Conservation (phyloP, 2,329 filamentous ascomycete species). For the Cordyceps tenuipes region DNA sequence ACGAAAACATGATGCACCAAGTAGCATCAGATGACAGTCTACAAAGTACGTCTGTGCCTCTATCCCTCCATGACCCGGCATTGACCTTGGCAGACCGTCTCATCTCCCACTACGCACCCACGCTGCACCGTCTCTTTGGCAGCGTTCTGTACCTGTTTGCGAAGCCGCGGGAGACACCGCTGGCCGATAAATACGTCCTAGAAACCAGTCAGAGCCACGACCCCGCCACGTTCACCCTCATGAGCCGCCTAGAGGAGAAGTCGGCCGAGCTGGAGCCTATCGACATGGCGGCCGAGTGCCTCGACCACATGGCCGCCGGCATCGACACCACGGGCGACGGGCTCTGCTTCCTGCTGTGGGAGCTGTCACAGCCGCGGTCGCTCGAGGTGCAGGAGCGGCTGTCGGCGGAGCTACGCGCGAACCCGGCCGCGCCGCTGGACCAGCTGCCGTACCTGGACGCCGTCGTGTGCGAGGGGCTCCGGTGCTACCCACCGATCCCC, state of each 20-base stretch:
- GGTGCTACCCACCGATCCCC: constrained; percentile 56
- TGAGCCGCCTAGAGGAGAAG: constrained; percentile 50
- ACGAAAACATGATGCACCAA: constrained; percentile 60
- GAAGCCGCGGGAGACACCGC: constrained; percentile 47
- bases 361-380: constrained; percentile 54
- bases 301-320: constrained; percentile 64
- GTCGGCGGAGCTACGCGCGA: constrained; percentile 40
- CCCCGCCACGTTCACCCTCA: constrained; percentile 46
- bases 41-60: constrained; percentile 41
- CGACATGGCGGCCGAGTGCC: constrained; percentile 57
- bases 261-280: constrained; percentile 37
- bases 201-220: constrained; percentile 38
- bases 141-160: constrained; percentile 39
- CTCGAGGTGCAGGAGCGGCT: constrained; percentile 42
- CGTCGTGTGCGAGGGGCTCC: constrained; percentile 52
- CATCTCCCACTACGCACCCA: constrained; percentile 48
- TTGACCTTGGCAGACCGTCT: constrained; percentile 42
- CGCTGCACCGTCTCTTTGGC: constrained; percentile 39
- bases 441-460: constrained; percentile 53
- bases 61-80: not conserved
- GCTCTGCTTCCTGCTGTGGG: constrained; percentile 63
- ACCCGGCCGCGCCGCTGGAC: constrained; percentile 34
- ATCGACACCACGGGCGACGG: constrained; percentile 66
- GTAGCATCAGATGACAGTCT: constrained; percentile 60
- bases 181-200: constrained; percentile 52